Evolutionary conservation across 352 stramenopile species (phyloP).

Genomic region (Globisporangium nodosum): DNA sequence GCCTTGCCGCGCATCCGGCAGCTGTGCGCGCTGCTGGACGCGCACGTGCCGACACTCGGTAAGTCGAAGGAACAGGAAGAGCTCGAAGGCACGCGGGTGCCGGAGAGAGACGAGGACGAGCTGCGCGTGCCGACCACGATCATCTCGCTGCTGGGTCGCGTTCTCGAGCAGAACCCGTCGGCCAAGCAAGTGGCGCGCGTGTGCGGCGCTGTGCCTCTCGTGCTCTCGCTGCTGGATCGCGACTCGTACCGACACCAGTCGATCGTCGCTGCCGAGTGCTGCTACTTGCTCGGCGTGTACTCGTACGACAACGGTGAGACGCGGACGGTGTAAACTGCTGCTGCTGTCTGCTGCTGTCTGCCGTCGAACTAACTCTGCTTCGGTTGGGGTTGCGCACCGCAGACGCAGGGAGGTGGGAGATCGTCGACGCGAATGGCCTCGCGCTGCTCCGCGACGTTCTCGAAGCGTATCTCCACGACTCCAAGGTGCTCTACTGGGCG

Average conservation of each 20-base stretch:
- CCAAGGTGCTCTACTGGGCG: constrained; percentile 48
- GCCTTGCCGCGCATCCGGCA: constrained; percentile 16
- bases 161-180: constrained; percentile 27
- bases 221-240: constrained; percentile 28
- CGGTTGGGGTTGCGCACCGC: constrained; percentile 4
- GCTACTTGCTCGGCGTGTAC: constrained; percentile 48
- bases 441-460: constrained; percentile 33
- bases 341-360: background rate
- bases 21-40: constrained; percentile 21
- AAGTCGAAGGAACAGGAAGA: constrained; percentile 10
- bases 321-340: background rate
- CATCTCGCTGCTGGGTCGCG: constrained; percentile 14
- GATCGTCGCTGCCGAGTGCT: constrained; percentile 37
- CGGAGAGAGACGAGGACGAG: constrained; percentile 11
- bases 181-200: constrained; percentile 30
- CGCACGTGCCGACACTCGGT: constrained; percentile 9
- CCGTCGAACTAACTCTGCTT: background rate
- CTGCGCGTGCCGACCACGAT: constrained; percentile 11
- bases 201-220: constrained; percentile 20
- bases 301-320: constrained; percentile 52
- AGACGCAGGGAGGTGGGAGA: constrained; percentile 26
- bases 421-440: constrained; percentile 32
- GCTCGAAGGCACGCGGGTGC: background rate
- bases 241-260: constrained; percentile 21
- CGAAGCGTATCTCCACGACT: constrained; percentile 24